Base-by-base conservation (phyloP, 163 green algal species). In the Smithsoniella earleae region DNA sequence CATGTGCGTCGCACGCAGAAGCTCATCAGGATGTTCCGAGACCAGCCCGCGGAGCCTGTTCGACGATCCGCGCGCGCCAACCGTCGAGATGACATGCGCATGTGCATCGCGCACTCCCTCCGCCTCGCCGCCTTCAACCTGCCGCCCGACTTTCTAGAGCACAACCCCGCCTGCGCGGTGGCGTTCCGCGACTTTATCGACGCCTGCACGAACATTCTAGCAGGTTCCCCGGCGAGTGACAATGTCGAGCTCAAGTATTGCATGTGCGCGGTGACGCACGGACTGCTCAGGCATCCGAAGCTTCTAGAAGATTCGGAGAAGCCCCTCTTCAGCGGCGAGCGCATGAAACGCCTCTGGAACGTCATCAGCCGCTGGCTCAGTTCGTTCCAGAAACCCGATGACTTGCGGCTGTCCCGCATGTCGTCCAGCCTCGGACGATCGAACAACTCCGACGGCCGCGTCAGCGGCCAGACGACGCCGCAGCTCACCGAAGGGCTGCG, bases 1-100 rank as follows among this genome's bases (percentile, higher is more conserved):
- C 44, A 54, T 20, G 20, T 54, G 8, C 6, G 13, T 13, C 31
- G 33, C 8, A 64, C 49, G 8, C 49, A 25, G 13, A 64, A 64
- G 49, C 49, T 64, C 49, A 64, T 64, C 49, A 64, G 33, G 49
- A 64, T n/a, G n/a, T n/a, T n/a, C n/a, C n/a, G n/a, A n/a, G n/a
- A n/a, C n/a, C n/a, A n/a, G n/a, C n/a, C n/a, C n/a, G n/a, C n/a
- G n/a, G n/a, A n/a, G n/a, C n/a, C n/a, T n/a, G n/a, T n/a, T n/a
- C n/a, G n/a, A n/a, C n/a, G n/a, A n/a, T n/a, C n/a, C n/a, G n/a
- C n/a, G n/a, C n/a, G n/a, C n/a, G n/a, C n/a, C n/a, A n/a, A n/a
- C n/a, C n/a, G n/a, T n/a, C n/a, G 49, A 27, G 49, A 64, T 36
- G 49, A 64, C 8, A 25, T 64, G 49, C 8, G 49, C 8, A 2